A percentile compares a stretch with the other conserved stretches of the same genome.
These are phyloP conservation scores for Polytrichum commune DNA, from an alignment of 225 moss, liverwort and hornwort species.

Conservation along the genomic window DNA sequence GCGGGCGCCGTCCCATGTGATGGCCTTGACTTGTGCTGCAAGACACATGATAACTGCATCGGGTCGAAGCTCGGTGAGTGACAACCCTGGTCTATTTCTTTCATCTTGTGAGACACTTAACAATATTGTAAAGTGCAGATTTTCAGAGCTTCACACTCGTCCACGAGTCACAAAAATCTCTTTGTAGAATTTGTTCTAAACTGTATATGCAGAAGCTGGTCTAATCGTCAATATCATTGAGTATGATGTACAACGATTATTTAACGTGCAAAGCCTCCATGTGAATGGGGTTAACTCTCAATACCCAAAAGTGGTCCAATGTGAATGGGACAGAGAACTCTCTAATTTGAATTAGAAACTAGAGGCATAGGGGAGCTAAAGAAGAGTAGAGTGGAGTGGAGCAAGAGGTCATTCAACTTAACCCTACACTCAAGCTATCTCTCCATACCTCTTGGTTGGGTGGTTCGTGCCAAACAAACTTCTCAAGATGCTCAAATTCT, in stretches of 20 bases:
- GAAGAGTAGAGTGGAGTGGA: no score
- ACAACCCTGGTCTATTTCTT: background rate
- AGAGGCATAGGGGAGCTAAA: no score
- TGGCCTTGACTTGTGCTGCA: conserved; percentile 57
- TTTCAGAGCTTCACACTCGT: background rate
- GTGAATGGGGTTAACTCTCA: background rate
- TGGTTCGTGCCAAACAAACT: no score
- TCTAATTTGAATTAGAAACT: no score
- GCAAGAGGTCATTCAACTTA: no score
- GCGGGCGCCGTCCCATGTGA: conserved; percentile 45
- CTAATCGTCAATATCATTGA: no score
- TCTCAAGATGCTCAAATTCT: background rate
- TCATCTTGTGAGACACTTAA: background rate
- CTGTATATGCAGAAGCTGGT: no score
- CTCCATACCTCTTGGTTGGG: no score
- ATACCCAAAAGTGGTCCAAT: no score
- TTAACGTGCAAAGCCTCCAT: background rate
- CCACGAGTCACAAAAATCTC: background rate
- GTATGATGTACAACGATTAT: no score
- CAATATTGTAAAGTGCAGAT: background rate
- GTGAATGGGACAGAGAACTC: no score
- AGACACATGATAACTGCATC: conserved; percentile 51
- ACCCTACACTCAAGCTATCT: no score
- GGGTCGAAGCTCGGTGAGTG: conserved; percentile 44
- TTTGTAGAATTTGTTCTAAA: background rate